Evolutionary conservation across 495 filamentous ascomycete species (phyloP).

Genomic region (Oleoguttula mirabilis): DNA sequence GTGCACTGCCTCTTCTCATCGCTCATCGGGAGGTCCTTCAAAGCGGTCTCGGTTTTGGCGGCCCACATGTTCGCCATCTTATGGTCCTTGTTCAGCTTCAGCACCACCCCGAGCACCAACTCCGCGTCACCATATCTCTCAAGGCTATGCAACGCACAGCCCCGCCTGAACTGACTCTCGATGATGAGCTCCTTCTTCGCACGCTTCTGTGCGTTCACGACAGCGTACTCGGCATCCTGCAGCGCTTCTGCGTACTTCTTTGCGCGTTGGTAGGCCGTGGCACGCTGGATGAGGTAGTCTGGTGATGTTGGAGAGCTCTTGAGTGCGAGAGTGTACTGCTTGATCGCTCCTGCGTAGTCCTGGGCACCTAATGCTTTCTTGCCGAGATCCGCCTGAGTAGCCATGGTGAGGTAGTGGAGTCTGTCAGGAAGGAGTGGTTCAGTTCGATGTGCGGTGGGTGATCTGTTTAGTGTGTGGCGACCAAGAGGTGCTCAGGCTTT

Average conservation of each 20-base stretch:
- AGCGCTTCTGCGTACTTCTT: slow-evolving; percentile 49
- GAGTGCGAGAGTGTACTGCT: slow-evolving; percentile 67
- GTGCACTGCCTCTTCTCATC: slow-evolving; percentile 47
- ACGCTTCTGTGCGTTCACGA: slow-evolving; percentile 55
- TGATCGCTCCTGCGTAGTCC: slow-evolving; percentile 56
- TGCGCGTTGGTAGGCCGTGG: slow-evolving; percentile 65
- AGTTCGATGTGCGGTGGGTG: no score
- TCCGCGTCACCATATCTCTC: slow-evolving; percentile 64
- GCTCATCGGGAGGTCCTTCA: slow-evolving; percentile 38
- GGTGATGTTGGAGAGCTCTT: slow-evolving; percentile 52
- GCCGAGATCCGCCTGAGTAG: slow-evolving; percentile 49
- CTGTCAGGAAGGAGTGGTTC: no score
- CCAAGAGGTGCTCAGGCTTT: no score
- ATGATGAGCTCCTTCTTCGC: slow-evolving; percentile 70
- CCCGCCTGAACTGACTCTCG: slow-evolving; percentile 69
- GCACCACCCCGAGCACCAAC: slow-evolving; percentile 56
- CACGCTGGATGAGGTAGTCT: slow-evolving; percentile 76
- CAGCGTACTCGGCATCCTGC: slow-evolving; percentile 66
- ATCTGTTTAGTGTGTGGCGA: no score
- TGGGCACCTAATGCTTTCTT: slow-evolving; percentile 50
- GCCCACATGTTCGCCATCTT: slow-evolving; percentile 53
- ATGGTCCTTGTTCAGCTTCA: slow-evolving; percentile 47
- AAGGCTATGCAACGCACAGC: slow-evolving; percentile 57
- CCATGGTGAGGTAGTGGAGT: no score
- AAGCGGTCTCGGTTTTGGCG: slow-evolving; percentile 42